A percentile compares a stretch with the other conserved stretches of the same genome.
Evolutionary conservation across 441 rosid genomes (phyloP).

Genomic region (Theobroma grandiflorum): DNA sequence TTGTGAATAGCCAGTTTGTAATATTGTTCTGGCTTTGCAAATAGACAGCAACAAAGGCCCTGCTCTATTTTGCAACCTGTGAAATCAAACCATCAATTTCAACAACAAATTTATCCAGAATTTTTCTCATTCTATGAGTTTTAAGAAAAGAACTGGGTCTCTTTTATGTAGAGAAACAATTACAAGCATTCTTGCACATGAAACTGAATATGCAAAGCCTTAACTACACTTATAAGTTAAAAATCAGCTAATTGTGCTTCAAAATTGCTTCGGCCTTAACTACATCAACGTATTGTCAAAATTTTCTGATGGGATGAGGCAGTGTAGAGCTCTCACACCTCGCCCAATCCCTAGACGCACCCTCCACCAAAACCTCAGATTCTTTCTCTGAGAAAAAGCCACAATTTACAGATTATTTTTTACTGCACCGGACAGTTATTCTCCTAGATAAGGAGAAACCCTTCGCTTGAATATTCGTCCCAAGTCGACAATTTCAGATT

Average conservation of each 20-base stretch:
- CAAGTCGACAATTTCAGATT: constrained; percentile 68
- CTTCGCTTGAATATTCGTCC: constrained; percentile 73
- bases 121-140: no score
- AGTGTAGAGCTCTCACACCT: background rate
- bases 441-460: constrained; percentile 68
- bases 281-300: background rate
- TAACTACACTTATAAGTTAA: no score
- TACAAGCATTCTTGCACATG: no score
- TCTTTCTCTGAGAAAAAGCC: background rate
- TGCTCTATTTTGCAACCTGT: no score
- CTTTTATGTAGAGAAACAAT: no score
- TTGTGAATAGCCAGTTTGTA: background rate
- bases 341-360: background rate
- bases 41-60: no score
- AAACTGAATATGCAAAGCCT: no score
- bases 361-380: background rate
- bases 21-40: background rate
- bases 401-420: background rate
- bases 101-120: no score
- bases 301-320: background rate
- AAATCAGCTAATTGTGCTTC: background rate
- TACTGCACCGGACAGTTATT: constrained; percentile 4
- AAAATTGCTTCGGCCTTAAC: constrained; percentile 9
- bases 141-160: no score
- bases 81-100: no score